Base-by-base conservation (phyloP, 495 filamentous ascomycete species). In the Podospora anserina region DNA sequence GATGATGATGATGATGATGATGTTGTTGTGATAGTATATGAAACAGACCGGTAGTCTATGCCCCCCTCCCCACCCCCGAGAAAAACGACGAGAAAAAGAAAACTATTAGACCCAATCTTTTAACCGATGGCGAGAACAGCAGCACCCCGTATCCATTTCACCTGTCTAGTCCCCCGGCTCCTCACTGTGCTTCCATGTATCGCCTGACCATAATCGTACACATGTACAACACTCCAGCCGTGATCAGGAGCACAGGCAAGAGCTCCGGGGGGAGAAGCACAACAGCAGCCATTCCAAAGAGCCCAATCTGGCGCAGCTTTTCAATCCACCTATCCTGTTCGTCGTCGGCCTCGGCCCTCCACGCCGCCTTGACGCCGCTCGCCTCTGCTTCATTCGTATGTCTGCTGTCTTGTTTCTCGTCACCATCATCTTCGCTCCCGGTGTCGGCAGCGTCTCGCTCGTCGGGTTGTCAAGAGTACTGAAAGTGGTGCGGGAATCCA, bases 381-480 rank as follows among this genome's bases (percentile, higher is more conserved):
- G 59, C 57, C 1, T 13, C 39, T 65, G 20, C 55, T 28, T 30
- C 26, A 49, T 49, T n/a, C 19, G 11, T 54, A 54, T 73, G 73
- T 62, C 68, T 70, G 60, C 69, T 68, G 59, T 66, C 70, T 53
- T 69, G 19, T 55, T 57, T 67, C 32, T 56, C 66, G 16, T 75
- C 67, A 20, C 65, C 57, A 62, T 66, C 69, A 68, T 71, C 63
- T 69, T 39, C 64, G 16, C 53, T 27, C 23, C 65, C 59, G 26
- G 66, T 54, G 23, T 72, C 58, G 20, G 64, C 67, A 20, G 59
- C 64, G 54, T 75, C 68, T 67, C 75, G 76, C 54, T 74, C 66
- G 54, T 77, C 67, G 75, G 82, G 72, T 81, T 83, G 82, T 84
- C 82, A 84, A 67, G 75, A 76, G 71, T 78, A 83, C 59, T 82